Evolutionary conservation across 2,329 filamentous ascomycete genomes (phyloP).

Genomic region (Epichloe baconii): DNA sequence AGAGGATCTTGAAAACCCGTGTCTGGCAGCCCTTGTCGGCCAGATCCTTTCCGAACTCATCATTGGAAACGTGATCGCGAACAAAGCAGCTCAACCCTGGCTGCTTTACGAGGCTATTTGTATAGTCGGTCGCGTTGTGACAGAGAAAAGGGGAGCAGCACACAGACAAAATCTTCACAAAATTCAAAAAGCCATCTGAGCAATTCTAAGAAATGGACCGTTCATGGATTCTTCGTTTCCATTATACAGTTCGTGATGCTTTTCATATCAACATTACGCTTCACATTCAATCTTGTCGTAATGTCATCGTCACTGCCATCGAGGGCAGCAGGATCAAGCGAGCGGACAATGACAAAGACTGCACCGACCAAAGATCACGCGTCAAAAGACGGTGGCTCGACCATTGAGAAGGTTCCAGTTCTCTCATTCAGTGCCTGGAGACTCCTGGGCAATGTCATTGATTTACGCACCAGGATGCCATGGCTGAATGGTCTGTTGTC

Average conservation of each 20-base stretch:
- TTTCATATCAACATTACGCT: conserved; percentile 50
- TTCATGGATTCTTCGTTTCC: conserved; percentile 40
- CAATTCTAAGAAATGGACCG: conserved; percentile 22
- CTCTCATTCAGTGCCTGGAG: conserved; percentile 67
- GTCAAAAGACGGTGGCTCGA: background rate
- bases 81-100: conserved; percentile 76
- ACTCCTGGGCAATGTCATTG: conserved; percentile 57
- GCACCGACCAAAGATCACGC: conserved; percentile 5
- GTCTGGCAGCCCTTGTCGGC: conserved; percentile 67
- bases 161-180: background rate
- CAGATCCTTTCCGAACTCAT: conserved; percentile 88
- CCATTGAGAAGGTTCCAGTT: conserved; percentile 43
- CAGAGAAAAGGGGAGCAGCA: conserved; percentile 15
- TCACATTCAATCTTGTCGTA: conserved; percentile 49
- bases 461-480: conserved; percentile 72
- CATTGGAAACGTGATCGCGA: conserved; percentile 66
- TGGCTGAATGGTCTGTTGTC: conserved; percentile 71
- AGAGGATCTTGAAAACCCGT: conserved; percentile 81
- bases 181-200: conserved; percentile 5
- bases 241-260: conserved; percentile 41
- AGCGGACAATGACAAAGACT: conserved; percentile 7
- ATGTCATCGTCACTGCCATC: conserved; percentile 55
- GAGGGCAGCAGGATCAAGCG: conserved; percentile 22
- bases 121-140: conserved; percentile 44
- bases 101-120: conserved; percentile 75